Evolutionary conservation across 139 green algal species (phyloP).

Genomic region (Chlamydomonas urium): DNA sequence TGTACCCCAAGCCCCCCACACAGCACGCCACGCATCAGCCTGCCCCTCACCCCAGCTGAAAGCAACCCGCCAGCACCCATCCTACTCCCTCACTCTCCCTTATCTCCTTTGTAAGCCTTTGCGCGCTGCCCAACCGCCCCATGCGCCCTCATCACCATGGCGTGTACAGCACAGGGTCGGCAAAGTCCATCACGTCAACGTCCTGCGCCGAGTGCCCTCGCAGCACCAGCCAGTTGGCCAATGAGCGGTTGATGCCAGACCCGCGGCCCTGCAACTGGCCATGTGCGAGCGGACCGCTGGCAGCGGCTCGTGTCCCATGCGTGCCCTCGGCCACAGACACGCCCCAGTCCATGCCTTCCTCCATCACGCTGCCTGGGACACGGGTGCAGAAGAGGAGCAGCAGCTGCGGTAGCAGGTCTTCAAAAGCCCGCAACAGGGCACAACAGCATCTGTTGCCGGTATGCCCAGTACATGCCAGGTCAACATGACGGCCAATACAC

Average conservation of each 20-base stretch:
- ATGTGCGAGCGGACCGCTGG: not conserved
- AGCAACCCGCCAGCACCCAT: too few species aligned
- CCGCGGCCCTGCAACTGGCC: not conserved
- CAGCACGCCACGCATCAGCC: too few species aligned
- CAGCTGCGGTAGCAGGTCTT: too few species aligned
- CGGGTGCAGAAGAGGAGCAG: not conserved
- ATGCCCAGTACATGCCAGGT: too few species aligned
- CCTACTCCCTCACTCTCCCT: not conserved
- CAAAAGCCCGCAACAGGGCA: too few species aligned
- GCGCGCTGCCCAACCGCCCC: too few species aligned
- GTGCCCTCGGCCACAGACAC: not conserved
- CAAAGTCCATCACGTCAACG: conserved; percentile 43
- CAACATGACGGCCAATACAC: too few species aligned
- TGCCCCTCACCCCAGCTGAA: too few species aligned
- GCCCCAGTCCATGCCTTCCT: conserved; percentile 56
- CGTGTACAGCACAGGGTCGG: conserved; percentile 35
- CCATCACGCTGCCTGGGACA: conserved; percentile 39
- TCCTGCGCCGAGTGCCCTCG: conserved; percentile 38
- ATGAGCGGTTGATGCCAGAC: conserved; percentile 8
- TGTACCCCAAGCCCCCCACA: too few species aligned
- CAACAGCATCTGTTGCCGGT: too few species aligned
- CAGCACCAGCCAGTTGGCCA: conserved; percentile 57
- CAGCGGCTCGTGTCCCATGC: not conserved
- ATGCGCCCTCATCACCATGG: too few species aligned
- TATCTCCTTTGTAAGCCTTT: too few species aligned